Conservation (phyloP, 2,329 filamentous ascomycete genomes). For the Botrytis aclada region DNA sequence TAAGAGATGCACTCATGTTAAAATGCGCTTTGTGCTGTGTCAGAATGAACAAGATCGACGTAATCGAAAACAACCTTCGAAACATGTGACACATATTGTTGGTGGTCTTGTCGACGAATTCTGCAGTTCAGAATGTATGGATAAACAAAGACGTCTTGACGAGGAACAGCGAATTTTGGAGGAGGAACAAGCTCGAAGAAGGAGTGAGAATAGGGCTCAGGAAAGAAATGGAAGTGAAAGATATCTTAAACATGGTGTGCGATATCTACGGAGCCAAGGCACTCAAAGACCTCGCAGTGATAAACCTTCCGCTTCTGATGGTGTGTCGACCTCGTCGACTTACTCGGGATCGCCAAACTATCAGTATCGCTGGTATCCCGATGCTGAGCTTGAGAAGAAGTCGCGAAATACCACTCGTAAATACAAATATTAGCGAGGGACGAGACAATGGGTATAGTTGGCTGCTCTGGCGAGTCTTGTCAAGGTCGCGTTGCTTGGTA, state of each 20-base stretch:
- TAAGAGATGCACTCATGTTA: not conserved
- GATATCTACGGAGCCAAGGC: not conserved
- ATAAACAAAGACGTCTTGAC: not conserved
- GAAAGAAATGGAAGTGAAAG: accelerated
- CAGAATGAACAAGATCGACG: accelerated
- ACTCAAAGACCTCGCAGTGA: not conserved
- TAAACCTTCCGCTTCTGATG: not conserved
- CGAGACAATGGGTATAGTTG: not conserved
- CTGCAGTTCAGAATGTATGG: not conserved
- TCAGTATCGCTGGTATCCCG: not conserved
- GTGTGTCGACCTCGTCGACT: not conserved
- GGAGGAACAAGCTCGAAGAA: not conserved
- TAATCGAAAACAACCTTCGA: accelerated
- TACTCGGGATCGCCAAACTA: not conserved
- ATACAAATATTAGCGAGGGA: not conserved
- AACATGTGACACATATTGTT: not conserved
- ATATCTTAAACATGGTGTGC: not conserved
- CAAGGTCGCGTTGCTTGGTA: not conserved
- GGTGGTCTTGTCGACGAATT: not conserved
- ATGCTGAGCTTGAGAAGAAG: not conserved
- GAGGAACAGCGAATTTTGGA: not conserved
- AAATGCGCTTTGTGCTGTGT: not conserved
- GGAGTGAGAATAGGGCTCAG: not conserved
- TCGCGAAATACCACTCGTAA: not conserved
- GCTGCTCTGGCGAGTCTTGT: not conserved